Conservation (phyloP, 2,329 filamentous ascomycete genomes). For the Pleomassaria siparia region DNA sequence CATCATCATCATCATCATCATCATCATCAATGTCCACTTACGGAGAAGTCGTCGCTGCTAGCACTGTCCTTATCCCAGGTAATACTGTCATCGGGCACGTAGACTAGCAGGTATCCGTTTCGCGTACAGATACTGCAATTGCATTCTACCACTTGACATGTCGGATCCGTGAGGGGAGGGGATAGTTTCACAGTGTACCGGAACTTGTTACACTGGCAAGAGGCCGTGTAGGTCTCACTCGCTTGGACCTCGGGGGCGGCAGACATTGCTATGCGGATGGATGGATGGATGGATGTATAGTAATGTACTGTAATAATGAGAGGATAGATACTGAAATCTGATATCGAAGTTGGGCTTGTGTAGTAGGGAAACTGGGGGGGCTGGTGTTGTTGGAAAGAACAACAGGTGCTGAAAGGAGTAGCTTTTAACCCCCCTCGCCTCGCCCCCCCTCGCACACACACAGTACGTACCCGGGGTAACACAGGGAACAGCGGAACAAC, state of each 20-base stretch:
- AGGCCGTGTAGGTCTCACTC: constrained; percentile 46
- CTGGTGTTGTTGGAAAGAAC: too few species aligned
- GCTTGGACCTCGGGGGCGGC: neutral
- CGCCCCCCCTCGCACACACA: too few species aligned
- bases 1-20: neutral
- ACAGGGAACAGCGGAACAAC: too few species aligned
- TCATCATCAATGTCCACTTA: constrained; percentile 1
- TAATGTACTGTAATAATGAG: neutral
- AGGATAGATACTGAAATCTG: neutral
- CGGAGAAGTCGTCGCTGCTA: constrained; percentile 23
- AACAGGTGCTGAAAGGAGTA: too few species aligned
- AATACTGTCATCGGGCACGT: constrained; percentile 19
- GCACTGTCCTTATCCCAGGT: constrained; percentile 20
- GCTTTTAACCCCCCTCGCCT: too few species aligned
- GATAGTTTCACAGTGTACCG: constrained; percentile 52
- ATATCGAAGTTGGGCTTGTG: too few species aligned
- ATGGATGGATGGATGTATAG: neutral
- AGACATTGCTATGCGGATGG: constrained; percentile 5
- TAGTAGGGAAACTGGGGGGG: too few species aligned
- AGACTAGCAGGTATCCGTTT: constrained; percentile 55
- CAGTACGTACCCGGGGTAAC: too few species aligned
- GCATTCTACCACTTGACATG: constrained; percentile 48
- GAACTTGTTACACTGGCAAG: constrained; percentile 58
- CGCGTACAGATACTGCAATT: constrained; percentile 57
- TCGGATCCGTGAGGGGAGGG: constrained; percentile 49